A percentile compares a stretch with the other conserved stretches of the same genome.
Conservation (phyloP, 108 stramenopile species). For the Craspedostauros australis region DNA sequence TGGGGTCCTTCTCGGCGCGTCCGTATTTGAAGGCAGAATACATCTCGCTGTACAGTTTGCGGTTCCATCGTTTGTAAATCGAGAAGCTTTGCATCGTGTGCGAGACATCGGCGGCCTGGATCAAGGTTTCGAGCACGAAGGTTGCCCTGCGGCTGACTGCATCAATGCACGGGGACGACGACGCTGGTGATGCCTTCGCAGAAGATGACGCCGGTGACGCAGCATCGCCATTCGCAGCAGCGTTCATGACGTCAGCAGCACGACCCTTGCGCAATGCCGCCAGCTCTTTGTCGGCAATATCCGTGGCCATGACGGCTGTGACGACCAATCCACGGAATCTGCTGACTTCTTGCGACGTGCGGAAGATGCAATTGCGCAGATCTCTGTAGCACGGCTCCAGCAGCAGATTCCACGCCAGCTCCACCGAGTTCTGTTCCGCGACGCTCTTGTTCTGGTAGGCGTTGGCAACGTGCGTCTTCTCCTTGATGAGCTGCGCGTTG, state of each 20-base stretch:
- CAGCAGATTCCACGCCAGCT: conserved; percentile 28
- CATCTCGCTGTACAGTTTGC: conserved; percentile 32
- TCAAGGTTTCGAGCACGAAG: conserved; percentile 38
- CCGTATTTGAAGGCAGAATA: conserved; percentile 28
- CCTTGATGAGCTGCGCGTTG: conserved; percentile 41
- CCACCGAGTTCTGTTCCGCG: conserved; percentile 34
- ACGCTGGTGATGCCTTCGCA: too few species aligned
- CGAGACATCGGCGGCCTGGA: conserved; percentile 45
- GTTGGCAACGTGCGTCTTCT: conserved; percentile 22
- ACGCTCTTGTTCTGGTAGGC: conserved; percentile 40
- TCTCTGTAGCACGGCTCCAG: conserved; percentile 34
- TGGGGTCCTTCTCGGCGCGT: conserved; percentile 22
- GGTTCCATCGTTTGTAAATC: conserved; percentile 41
- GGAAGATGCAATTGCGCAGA: conserved; percentile 22
- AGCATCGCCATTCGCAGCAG: too few species aligned
- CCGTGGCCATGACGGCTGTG: conserved; percentile 32
- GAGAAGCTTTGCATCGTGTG: conserved; percentile 41
- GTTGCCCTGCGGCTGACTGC: conserved; percentile 24
- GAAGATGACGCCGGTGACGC: too few species aligned
- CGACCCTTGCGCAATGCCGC: conserved; percentile 22
- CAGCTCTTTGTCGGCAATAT: conserved; percentile 41
- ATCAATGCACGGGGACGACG: too few species aligned
- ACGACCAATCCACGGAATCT: conserved; percentile 26
- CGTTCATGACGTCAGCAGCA: conserved; percentile 25
- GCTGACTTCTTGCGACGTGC: conserved; percentile 6